Conservation (phyloP, 1,284 basidiomycete species). For the Trichosporon ovoides region DNA sequence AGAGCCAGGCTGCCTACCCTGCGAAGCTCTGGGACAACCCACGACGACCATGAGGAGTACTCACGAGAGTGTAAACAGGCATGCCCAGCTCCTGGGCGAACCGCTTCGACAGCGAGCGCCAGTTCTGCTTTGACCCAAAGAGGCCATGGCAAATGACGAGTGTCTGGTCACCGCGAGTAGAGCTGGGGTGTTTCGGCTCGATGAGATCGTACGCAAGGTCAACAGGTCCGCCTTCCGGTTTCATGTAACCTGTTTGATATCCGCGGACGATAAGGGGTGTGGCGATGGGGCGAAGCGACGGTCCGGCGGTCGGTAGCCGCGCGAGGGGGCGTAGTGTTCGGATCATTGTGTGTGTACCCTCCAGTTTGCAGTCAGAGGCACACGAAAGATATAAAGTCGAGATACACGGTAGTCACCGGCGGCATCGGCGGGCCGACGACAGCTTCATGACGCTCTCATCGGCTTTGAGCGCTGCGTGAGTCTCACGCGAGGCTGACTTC, state of each 20-base stretch:
- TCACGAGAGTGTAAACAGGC: constrained; percentile 53
- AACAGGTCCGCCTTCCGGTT: constrained; percentile 20
- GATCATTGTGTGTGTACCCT: neutral
- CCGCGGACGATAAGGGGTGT: too few species aligned
- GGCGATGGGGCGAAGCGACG: neutral
- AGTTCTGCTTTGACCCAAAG: constrained; percentile 57
- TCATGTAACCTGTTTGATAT: neutral
- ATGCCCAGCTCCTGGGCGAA: constrained; percentile 51
- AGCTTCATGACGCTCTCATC: too few species aligned
- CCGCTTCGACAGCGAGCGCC: constrained; percentile 53
- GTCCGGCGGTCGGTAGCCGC: neutral
- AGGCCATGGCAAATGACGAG: constrained; percentile 53
- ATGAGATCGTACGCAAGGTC: constrained; percentile 42
- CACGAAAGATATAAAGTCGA: too few species aligned
- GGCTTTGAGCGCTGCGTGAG: too few species aligned
- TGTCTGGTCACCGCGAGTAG: constrained; percentile 32
- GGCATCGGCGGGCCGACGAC: too few species aligned
- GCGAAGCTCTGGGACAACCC: too few species aligned
- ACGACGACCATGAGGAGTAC: too few species aligned
- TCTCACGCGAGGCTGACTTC: too few species aligned
- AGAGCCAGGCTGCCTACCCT: too few species aligned
- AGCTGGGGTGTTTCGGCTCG: constrained; percentile 14
- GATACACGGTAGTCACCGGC: too few species aligned
- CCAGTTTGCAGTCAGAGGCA: too few species aligned
- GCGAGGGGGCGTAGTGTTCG: neutral